Percentiles rank a stretch among this genome's conserved stretches.
Conservation (phyloP, 371 early-diverging fungal species). For the Rhizopus sp. region DNA sequence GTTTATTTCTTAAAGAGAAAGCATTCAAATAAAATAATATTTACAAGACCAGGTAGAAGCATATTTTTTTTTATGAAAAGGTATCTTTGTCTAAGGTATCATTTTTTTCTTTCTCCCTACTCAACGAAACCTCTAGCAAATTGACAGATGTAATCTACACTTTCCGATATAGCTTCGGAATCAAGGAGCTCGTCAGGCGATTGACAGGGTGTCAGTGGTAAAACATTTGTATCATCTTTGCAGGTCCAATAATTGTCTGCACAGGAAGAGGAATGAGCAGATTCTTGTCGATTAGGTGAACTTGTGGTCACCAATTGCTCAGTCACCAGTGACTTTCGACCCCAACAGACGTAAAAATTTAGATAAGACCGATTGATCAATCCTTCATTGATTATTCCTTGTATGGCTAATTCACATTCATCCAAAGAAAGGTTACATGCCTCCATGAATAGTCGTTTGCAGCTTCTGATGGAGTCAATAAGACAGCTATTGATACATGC, state of each 20-base stretch:
- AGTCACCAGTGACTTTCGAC: constrained; percentile 32
- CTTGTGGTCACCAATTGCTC: not conserved
- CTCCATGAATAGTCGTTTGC: constrained; percentile 18
- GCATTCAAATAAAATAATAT: too few species aligned
- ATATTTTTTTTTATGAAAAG: too few species aligned
- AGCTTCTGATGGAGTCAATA: constrained; percentile 11
- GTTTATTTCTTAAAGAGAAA: too few species aligned
- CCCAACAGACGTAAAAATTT: constrained; percentile 43
- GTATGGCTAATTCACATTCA: constrained; percentile 14
- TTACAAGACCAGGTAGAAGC: too few species aligned
- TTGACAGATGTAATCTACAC: not conserved
- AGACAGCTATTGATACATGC: constrained; percentile 14
- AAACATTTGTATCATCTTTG: not conserved
- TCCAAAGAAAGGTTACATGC: constrained; percentile 8
- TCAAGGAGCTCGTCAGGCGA: not conserved
- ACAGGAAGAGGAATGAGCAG: not conserved
- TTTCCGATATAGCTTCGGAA: constrained; percentile 1
- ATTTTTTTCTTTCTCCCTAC: too few species aligned
- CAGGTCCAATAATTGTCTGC: not conserved
- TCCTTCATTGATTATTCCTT: constrained; percentile 26
- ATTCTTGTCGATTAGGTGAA: constrained; percentile 3
- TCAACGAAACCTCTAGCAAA: not conserved
- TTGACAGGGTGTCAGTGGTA: not conserved
- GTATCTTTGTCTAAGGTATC: too few species aligned
- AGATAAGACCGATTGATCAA: constrained; percentile 24